Evolutionary conservation across 768 basidiomycete genomes (phyloP), one percentile per base, ranked within the genome.

Genomic region (Suillus fuscotomentosus): DNA sequence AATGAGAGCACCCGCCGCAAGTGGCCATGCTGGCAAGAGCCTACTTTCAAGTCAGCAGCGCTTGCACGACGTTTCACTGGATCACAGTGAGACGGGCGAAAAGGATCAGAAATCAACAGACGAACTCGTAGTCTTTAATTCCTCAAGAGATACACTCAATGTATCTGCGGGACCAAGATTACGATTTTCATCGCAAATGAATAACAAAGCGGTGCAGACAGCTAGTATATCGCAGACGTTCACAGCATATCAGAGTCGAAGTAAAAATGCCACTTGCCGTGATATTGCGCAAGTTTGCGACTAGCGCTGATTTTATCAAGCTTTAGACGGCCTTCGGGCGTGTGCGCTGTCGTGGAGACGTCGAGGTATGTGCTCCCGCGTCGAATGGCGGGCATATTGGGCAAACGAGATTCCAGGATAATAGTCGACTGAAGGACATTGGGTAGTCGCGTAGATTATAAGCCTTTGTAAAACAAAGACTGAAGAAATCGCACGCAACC

Each of bases 331-430:
- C 57, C 57, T 3, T 42, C 41, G 1, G 57, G 57, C 5, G 57
- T 42, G 57, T 59, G 57, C 5, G 24, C 10, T 31, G 57, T 59
- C 41, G 57, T 59, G 20, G 57, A 59, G 10, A 59, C 57, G 6
- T 59, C 57, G 6, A 59, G 57, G 41, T 59, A 59, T 39, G 57
- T 59, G 10, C 57, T 42, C 27, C 41, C 41, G 24, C 57, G 57
- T 59, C 57, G 57, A 24, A 59, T 42, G 17, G 3, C 6, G 15
- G 57, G 41, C 57, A 59, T 59, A 3, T 59, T 59, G 39, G 17
- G 6, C 27, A n/a, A 42, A 17, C 17, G 20, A 42, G 41, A 59
- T 59, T 20, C 3, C 24, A 27, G 24, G 27, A 20, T 17, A 20
- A 24, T 10, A 54, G 31, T 34, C 10, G 20, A 34, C 20, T 5